These are phyloP conservation scores for Diplotaxis tenuifolia DNA, from an alignment of 345 rosid genomes.

Conservation along the genomic window DNA sequence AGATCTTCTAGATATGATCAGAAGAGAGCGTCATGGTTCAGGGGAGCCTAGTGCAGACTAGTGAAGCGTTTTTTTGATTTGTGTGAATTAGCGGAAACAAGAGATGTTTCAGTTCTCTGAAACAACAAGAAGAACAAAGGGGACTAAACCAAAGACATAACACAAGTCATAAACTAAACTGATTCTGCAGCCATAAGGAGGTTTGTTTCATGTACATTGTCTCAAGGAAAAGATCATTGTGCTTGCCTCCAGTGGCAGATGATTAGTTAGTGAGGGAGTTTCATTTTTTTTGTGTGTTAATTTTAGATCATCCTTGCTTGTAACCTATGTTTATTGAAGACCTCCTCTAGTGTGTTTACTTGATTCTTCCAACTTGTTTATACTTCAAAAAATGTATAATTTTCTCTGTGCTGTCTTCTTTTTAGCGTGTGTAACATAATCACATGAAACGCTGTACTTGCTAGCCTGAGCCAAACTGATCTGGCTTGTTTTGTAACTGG, in stretches of 20 bases:
- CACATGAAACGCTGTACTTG: background rate
- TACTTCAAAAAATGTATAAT: background rate
- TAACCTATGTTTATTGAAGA: slow-evolving; percentile 1
- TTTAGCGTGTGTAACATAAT: slow-evolving; percentile 16
- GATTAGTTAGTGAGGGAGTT: slow-evolving; percentile 15
- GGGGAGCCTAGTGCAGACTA: slow-evolving; percentile 39
- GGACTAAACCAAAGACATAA: slow-evolving; percentile 9
- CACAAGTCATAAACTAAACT: slow-evolving; percentile 8
- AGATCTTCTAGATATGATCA: slow-evolving; percentile 77
- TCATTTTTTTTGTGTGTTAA: background rate
- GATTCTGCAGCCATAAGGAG: slow-evolving; percentile 7
- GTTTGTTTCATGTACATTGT: slow-evolving; percentile 1
- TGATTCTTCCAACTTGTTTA: slow-evolving; percentile 24
- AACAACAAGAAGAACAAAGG: slow-evolving; percentile 20
- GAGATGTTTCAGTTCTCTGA: slow-evolving; percentile 19
- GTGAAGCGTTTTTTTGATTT: slow-evolving; percentile 6
- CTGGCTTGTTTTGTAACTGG: background rate
- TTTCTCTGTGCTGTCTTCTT: slow-evolving; percentile 21
- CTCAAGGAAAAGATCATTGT: slow-evolving; percentile 12
- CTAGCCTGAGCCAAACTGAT: background rate
- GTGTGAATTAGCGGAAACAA: slow-evolving; percentile 23
- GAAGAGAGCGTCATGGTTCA: slow-evolving; percentile 70
- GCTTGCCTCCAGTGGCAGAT: slow-evolving; percentile 1
- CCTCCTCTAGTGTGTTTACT: slow-evolving; percentile 23
- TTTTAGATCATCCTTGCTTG: background rate